Conservation (phyloP, 2,329 filamentous ascomycete species). For the Aaosphaeria pasadenensis region DNA sequence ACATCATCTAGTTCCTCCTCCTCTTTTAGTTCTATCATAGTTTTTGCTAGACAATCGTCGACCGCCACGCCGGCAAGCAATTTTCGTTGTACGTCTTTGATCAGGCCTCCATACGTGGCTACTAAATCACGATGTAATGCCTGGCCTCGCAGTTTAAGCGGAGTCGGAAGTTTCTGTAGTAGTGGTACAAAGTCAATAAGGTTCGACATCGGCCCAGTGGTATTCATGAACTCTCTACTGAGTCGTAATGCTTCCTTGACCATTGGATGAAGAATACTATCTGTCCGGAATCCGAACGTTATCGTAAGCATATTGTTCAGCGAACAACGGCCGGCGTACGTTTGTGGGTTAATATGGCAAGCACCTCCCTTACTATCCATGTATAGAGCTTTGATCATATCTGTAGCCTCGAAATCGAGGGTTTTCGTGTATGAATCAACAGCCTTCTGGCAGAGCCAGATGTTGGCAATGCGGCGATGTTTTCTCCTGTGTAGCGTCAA, state of each 20-base stretch:
- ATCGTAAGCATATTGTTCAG: conserved; percentile 12
- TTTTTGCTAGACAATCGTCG: conserved; percentile 11
- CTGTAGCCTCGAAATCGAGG: conserved; percentile 14
- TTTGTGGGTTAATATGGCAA: conserved; percentile 10
- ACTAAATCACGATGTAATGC: conserved; percentile 6
- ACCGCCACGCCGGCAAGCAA: conserved; percentile 6
- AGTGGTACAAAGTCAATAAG: too few relatives aligned
- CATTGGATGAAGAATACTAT: too few relatives aligned
- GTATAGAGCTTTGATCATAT: conserved; percentile 13
- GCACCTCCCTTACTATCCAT: conserved; percentile 4
- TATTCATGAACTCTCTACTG: too few relatives aligned
- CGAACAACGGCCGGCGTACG: conserved; percentile 8
- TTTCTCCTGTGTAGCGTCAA: conserved; percentile 5
- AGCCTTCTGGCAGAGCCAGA: conserved; percentile 11
- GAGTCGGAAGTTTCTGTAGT: neutral
- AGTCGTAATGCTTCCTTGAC: too few relatives aligned
- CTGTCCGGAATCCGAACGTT: conserved; percentile 4
- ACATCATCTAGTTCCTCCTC: conserved; percentile 11
- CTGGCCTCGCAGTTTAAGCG: neutral
- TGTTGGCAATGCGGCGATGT: conserved; percentile 11
- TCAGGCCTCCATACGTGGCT: conserved; percentile 11
- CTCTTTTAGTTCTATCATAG: conserved; percentile 7
- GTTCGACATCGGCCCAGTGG: too few relatives aligned
- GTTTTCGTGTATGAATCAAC: conserved; percentile 9
- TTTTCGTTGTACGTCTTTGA: conserved; percentile 7